These are phyloP conservation scores for Pleurotus salmoneostramineus DNA, from an alignment of 768 basidiomycete genomes.

Conservation along the genomic window DNA sequence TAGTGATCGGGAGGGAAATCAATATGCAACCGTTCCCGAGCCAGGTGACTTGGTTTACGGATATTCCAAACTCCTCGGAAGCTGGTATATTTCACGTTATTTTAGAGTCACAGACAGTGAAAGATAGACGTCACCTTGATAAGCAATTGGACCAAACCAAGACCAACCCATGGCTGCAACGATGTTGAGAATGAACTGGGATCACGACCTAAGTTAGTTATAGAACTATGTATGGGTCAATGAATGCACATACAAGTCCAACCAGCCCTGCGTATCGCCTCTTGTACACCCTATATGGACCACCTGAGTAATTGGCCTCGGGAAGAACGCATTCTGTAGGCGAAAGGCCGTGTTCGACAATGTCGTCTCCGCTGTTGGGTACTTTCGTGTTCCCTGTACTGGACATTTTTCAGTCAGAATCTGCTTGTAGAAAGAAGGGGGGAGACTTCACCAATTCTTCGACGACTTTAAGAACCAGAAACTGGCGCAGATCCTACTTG, in stretches of 20 bases:
- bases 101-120: no score
- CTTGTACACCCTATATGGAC: conserved; percentile 64
- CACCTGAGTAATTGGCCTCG: neutral
- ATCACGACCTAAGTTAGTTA: no score
- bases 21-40: conserved; percentile 65
- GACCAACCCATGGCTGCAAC: conserved; percentile 66
- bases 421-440: no score
- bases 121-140: conserved; percentile 14
- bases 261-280: conserved; percentile 61
- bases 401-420: no score
- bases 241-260: conserved; percentile 47
- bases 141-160: conserved; percentile 85
- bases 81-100: conserved; percentile 28
- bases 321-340: no score
- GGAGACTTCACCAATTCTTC: no score
- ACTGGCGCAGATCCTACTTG: no score
- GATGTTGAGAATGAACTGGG: conserved; percentile 58
- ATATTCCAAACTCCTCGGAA: conserved; percentile 60
- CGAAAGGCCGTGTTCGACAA: no score
- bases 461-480: no score
- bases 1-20: conserved; percentile 58
- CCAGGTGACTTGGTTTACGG: conserved; percentile 76
- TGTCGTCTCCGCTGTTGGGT: no score
- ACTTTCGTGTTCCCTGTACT: no score
- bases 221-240: no score